phyloP scores from a whole-genome alignment of 2,329 filamentous ascomycete species.

The Arthroderma sp. region DNA sequence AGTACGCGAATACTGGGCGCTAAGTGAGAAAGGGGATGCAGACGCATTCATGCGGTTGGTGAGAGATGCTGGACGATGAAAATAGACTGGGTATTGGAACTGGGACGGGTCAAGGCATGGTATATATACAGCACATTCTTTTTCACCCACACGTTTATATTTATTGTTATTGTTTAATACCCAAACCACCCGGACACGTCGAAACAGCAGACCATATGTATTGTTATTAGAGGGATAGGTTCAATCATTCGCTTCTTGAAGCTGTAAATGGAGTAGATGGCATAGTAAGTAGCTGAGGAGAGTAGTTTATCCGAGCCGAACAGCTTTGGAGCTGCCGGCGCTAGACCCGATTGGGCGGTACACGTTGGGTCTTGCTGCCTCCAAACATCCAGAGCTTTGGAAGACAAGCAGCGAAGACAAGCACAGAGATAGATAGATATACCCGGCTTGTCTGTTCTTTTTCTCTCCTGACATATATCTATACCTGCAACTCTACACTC shows the following conservation, averaged over 20 bases:
- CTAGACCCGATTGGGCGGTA: slow-evolving; percentile 10
- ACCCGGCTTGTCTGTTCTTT: not conserved
- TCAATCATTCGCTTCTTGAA: too few relatives aligned
- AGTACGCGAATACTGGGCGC: slow-evolving; percentile 14
- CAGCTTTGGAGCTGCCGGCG: too few relatives aligned
- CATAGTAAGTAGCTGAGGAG: too few relatives aligned
- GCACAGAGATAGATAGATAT: not conserved
- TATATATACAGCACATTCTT: too few relatives aligned
- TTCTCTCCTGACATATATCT: not conserved
- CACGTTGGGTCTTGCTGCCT: slow-evolving; percentile 9
- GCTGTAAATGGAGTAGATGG: too few relatives aligned
- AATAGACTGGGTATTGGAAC: not conserved
- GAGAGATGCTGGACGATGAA: slow-evolving; percentile 15
- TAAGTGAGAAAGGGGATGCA: slow-evolving; percentile 15
- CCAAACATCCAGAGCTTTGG: slow-evolving; percentile 2
- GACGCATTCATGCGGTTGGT: slow-evolving; percentile 21
- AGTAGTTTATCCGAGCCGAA: too few relatives aligned
- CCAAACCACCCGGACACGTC: too few relatives aligned
- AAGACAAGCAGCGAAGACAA: not conserved
- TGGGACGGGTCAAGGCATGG: too few relatives aligned
- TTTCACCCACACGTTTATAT: too few relatives aligned
- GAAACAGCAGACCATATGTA: too few relatives aligned
- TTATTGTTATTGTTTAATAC: too few relatives aligned
- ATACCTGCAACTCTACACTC: not conserved
- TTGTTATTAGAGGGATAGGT: too few relatives aligned